A percentile compares a stretch with the other conserved stretches of the same genome.
phyloP scores from a whole-genome alignment of 805 yeast genomes.

The Suhomyces sp. region DNA sequence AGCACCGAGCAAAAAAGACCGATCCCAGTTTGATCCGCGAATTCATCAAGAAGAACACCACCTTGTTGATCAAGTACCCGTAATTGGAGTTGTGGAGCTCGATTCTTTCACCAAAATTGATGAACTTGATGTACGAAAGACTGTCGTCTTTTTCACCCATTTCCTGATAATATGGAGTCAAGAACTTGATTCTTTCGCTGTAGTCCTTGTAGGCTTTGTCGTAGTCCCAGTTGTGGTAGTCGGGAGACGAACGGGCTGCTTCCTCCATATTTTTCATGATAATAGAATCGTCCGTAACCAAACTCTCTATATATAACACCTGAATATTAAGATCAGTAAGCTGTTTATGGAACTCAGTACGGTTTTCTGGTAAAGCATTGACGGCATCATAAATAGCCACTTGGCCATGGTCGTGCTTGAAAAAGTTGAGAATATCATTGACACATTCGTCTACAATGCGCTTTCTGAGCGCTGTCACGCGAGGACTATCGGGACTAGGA shows the following conservation, averaged over 20 bases:
- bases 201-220: conserved; percentile 76
- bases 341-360: conserved; percentile 54
- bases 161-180: conserved; percentile 70
- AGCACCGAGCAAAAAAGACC: conserved; percentile 88
- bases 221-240: conserved; percentile 74
- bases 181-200: conserved; percentile 62
- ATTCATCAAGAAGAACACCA: conserved; percentile 90
- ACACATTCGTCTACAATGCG: conserved; percentile 62
- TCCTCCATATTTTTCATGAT: conserved; percentile 69
- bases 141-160: conserved; percentile 52
- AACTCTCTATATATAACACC: conserved; percentile 82
- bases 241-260: conserved; percentile 86
- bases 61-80: conserved; percentile 87
- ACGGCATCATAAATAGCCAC: conserved; percentile 96
- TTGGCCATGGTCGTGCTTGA: conserved; percentile 79
- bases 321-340: conserved; percentile 63
- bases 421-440: conserved; percentile 66
- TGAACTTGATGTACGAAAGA: conserved; percentile 76
- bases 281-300: conserved; percentile 69
- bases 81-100: conserved; percentile 76
- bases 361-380: conserved; percentile 70
- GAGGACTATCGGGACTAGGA: conserved; percentile 45
- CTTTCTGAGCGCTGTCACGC: conserved; percentile 53
- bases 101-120: conserved; percentile 85
- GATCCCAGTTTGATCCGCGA: conserved; percentile 82